Conservation (phyloP, 225 moss, liverwort and hornwort species). For the Marchantia paleacea region DNA sequence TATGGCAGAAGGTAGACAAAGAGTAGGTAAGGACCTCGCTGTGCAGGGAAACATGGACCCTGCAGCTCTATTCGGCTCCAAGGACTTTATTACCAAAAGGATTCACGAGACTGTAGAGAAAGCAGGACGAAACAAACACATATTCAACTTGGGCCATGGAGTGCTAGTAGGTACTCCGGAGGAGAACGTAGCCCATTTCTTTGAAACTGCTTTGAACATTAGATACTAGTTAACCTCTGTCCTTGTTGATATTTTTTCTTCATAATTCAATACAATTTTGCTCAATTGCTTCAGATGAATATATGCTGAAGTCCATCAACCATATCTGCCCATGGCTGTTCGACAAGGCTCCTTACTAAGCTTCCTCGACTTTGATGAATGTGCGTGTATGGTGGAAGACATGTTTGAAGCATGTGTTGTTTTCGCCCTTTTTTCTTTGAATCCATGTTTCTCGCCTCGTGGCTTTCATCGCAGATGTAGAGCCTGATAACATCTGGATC, state of each 20-base stretch:
- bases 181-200: slow-evolving; percentile 95
- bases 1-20: slow-evolving; percentile 86
- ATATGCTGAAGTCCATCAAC: too few relatives aligned
- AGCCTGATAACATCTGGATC: too few relatives aligned
- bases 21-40: slow-evolving; percentile 77
- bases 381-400: too few relatives aligned
- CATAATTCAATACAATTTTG: slow-evolving; percentile 3
- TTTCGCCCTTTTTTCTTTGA: too few relatives aligned
- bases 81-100: slow-evolving; percentile 71
- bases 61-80: slow-evolving; percentile 68
- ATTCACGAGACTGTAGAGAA: slow-evolving; percentile 78
- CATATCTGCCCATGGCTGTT: too few relatives aligned
- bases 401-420: too few relatives aligned
- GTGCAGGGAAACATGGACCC: slow-evolving; percentile 98
- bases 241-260: slow-evolving; percentile 2
- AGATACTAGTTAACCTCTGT: slow-evolving; percentile 45
- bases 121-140: slow-evolving; percentile 87
- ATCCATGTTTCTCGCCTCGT: too few relatives aligned
- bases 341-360: too few relatives aligned
- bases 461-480: too few relatives aligned
- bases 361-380: too few relatives aligned
- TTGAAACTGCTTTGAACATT: slow-evolving; percentile 74
- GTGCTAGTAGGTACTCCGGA: slow-evolving; percentile 95
- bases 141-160: slow-evolving; percentile 92
- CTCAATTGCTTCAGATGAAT: not conserved